Conservation (phyloP, 352 stramenopile species). For the Phytophthora sp. region DNA sequence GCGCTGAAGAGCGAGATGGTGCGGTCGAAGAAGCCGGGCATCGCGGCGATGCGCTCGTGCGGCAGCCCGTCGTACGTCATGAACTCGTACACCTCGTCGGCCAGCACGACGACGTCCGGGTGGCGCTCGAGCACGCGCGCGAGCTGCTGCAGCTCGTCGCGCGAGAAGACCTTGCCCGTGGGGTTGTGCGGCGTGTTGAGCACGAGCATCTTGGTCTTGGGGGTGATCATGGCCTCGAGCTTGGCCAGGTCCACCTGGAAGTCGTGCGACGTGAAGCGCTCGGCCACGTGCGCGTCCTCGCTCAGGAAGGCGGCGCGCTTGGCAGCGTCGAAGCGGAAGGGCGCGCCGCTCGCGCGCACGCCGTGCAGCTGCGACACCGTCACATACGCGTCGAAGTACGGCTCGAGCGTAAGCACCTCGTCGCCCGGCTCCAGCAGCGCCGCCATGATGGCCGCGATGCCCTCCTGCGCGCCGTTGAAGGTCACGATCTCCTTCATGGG, state of each 20-base stretch:
- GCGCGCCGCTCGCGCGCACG: conserved; percentile 74
- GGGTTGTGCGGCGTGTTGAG: conserved; percentile 99
- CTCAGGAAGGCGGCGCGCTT: conserved; percentile 54
- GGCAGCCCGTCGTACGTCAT: conserved; percentile 90
- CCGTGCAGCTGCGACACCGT: conserved; percentile 86
- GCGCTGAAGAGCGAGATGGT: conserved; percentile 94
- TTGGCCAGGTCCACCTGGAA: conserved; percentile 87
- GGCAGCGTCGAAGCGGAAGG: conserved; percentile 58
- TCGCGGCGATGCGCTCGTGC: conserved; percentile 74
- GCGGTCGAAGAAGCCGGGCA: conserved; percentile 87
- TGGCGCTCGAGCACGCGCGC: conserved; percentile 83
- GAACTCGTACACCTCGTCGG: conserved; percentile 99
- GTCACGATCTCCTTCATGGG: conserved; percentile 85
- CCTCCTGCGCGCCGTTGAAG: conserved; percentile 89
- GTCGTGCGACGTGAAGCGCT: conserved; percentile 68
- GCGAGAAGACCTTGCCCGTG: conserved; percentile 97
- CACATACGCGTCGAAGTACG: conserved; percentile 92
- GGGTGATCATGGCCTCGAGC: conserved; percentile 88
- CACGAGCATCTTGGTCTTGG: conserved; percentile 95
- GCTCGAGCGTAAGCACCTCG: conserved; percentile 89
- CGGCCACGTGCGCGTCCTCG: conserved; percentile 12
- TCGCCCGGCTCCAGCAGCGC: conserved; percentile 83
- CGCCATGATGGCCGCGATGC: conserved; percentile 83
- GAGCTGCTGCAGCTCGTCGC: conserved; percentile 93
- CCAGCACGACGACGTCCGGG: conserved; percentile 93